These are phyloP conservation scores for Backusella circina DNA, from an alignment of 192 early-diverging fungal genomes.

Conservation along the genomic window DNA sequence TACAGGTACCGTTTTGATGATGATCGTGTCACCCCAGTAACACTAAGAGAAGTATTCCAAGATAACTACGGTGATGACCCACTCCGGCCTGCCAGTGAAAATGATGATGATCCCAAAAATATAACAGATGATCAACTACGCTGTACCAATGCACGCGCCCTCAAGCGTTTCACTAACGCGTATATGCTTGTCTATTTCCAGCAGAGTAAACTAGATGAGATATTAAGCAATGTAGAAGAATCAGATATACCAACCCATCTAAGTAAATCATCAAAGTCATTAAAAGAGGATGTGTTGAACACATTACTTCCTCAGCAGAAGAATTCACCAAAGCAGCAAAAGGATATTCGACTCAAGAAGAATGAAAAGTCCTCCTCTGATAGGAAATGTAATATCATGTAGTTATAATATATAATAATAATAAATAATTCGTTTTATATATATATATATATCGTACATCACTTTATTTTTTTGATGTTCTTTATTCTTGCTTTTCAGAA, in stretches of 20 bases:
- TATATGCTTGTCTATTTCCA: conserved; percentile 99
- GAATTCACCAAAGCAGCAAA: not conserved
- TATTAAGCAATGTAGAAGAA: conserved; percentile 60
- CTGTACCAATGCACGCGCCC: not conserved
- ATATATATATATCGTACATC: not conserved
- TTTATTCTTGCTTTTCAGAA: conserved; percentile 1
- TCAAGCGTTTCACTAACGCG: conserved; percentile 91
- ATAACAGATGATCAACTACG: not conserved
- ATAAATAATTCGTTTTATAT: not conserved
- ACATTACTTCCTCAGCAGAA: not conserved
- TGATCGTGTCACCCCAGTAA: conserved; percentile 83
- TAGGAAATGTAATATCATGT: conserved; percentile 13
- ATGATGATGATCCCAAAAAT: not conserved
- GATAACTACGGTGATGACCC: conserved; percentile 94
- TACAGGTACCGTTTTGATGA: conserved; percentile 87
- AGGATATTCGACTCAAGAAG: conserved; percentile 1
- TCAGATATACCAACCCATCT: conserved; percentile 86
- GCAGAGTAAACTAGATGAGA: conserved; percentile 61
- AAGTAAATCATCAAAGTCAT: conserved; percentile 29
- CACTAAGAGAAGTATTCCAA: conserved; percentile 80
- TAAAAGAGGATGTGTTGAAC: conserved; percentile 2
- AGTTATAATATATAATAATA: not conserved
- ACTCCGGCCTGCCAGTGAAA: conserved; percentile 24
- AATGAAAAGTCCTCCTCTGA: not conserved
- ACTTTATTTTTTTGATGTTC: not conserved